These are phyloP conservation scores for Coemansia sp. DNA, from an alignment of 192 early-diverging fungal genomes.

Conservation along the genomic window DNA sequence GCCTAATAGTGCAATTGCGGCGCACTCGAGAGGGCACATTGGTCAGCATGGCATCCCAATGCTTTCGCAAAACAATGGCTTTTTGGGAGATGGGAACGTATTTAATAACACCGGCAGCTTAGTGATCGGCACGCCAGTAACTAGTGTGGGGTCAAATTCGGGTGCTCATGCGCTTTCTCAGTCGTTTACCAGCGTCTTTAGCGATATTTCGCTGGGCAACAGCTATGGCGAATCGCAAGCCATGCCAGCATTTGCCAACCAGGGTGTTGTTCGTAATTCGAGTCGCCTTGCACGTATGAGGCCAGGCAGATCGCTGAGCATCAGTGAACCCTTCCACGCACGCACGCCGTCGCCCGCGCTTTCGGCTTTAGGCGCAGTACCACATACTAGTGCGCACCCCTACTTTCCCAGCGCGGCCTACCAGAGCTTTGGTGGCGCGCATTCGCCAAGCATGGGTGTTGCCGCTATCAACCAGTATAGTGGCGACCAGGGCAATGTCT, in stretches of 20 bases:
- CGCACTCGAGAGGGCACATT: neutral
- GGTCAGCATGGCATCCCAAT: constrained; percentile 14
- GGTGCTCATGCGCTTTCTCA: neutral
- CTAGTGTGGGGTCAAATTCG: neutral
- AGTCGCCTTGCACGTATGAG: constrained; percentile 24
- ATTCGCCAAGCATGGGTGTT: constrained; percentile 3
- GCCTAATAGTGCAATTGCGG: constrained; percentile 16
- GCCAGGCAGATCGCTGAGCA: constrained; percentile 35
- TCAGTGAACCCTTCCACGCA: constrained; percentile 24
- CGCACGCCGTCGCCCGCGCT: constrained; percentile 36
- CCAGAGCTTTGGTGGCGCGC: neutral
- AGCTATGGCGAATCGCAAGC: neutral
- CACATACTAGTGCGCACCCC: constrained; percentile 20
- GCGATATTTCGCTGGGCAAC: constrained; percentile 24
- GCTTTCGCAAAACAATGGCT: constrained; percentile 15
- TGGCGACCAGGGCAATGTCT: neutral
- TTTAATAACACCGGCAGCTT: constrained; percentile 7
- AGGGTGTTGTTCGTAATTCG: constrained; percentile 14
- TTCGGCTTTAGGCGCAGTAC: constrained; percentile 4
- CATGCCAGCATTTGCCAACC: neutral
- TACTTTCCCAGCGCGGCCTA: constrained; percentile 14
- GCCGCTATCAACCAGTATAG: neutral
- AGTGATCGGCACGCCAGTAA: neutral
- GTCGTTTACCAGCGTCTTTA: constrained; percentile 20
- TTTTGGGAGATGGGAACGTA: neutral